These are phyloP conservation scores for Russula ochroleuca DNA, from an alignment of 768 basidiomycete genomes.

Conservation along the genomic window DNA sequence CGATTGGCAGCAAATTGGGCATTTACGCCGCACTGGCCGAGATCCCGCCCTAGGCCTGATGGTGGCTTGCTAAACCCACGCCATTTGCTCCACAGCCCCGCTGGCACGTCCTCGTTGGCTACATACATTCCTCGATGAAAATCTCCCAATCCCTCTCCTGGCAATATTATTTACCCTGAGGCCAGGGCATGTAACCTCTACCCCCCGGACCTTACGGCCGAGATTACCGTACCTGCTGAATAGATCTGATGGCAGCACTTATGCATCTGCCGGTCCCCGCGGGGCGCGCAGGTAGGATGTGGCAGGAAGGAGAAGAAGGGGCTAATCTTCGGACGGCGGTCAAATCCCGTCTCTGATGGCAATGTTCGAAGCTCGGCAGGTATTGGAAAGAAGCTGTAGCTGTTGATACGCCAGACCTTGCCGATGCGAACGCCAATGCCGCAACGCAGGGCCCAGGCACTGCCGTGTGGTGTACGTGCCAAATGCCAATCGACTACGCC, in stretches of 20 bases:
- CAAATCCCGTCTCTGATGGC: neutral
- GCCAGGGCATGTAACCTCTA: neutral
- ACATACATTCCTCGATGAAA: neutral
- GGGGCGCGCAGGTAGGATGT: neutral
- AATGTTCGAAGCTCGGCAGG: neutral
- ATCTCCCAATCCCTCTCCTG: neutral
- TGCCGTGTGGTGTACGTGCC: no score
- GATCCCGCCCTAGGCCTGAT: neutral
- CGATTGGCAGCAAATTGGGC: neutral
- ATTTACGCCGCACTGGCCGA: neutral
- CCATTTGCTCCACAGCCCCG: neutral
- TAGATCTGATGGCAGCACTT: neutral
- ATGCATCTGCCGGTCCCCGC: neutral
- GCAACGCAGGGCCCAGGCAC: neutral
- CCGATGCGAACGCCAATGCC: constrained; percentile 5
- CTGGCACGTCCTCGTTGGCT: constrained; percentile 10
- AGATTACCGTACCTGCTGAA: neutral
- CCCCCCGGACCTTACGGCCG: constrained; percentile 6
- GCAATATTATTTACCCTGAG: neutral
- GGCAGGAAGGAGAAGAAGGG: neutral
- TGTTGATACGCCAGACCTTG: neutral
- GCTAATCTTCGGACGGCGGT: neutral
- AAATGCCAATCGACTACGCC: neutral
- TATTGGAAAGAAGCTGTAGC: neutral
- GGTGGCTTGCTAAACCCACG: neutral